Evolutionary conservation across 306 rosid species (phyloP).

Genomic region (Calophaca sinica): DNA sequence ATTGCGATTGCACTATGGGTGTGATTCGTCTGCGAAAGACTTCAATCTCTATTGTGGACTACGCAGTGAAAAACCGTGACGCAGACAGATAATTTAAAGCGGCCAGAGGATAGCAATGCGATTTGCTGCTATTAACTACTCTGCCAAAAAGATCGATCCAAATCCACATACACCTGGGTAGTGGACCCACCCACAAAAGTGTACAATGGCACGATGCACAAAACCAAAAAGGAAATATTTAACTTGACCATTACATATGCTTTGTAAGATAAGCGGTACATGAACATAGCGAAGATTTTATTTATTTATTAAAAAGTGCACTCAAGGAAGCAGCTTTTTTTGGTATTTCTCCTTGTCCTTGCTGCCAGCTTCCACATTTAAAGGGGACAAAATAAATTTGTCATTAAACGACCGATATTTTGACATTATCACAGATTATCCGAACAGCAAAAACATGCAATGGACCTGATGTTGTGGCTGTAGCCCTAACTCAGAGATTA

Average conservation of each 20-base stretch:
- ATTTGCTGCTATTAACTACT: background rate
- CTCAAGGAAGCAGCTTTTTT: conserved; percentile 10
- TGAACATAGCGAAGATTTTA: background rate
- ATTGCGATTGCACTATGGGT: background rate
- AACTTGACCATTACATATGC: background rate
- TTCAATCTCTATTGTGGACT: background rate
- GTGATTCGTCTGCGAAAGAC: background rate
- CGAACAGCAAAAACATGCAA: background rate
- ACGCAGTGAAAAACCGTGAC: background rate
- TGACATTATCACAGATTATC: background rate
- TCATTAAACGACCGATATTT: background rate
- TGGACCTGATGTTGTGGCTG: too few species aligned
- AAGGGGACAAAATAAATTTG: background rate
- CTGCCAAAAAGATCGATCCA: background rate
- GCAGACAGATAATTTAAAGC: background rate
- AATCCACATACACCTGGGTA: background rate
- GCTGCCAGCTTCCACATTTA: background rate
- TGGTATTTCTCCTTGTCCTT: conserved; percentile 3
- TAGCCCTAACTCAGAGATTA: background rate
- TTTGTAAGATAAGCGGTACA: background rate
- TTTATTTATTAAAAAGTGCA: conserved; percentile 10
- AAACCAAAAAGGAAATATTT: conserved; percentile 8
- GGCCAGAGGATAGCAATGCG: background rate
- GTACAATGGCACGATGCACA: background rate
- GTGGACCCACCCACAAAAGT: background rate